These are phyloP conservation scores for Trichocladium antarcticum DNA, from an alignment of 495 filamentous ascomycete species.

Conservation along the genomic window DNA sequence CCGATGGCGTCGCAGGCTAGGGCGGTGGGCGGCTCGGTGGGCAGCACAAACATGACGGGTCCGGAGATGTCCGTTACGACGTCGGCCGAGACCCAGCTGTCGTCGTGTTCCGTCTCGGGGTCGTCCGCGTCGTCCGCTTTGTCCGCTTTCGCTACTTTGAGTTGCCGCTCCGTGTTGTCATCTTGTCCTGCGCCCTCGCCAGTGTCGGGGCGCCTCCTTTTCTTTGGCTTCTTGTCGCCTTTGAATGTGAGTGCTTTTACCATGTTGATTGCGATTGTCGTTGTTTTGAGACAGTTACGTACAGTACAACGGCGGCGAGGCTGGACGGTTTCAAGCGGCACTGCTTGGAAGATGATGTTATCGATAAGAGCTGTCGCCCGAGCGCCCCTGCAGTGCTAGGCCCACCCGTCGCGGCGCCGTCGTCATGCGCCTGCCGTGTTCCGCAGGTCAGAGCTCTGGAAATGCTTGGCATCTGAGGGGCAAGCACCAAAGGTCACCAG, in stretches of 20 bases:
- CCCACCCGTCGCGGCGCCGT: no score
- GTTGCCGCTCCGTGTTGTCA: constrained; percentile 23
- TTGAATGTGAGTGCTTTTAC: constrained; percentile 87
- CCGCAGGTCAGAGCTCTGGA: constrained; percentile 4
- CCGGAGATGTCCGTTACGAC: constrained; percentile 62
- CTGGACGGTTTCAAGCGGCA: no score
- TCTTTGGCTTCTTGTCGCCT: constrained; percentile 91
- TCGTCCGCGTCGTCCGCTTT: constrained; percentile 29
- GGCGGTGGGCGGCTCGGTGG: constrained; percentile 54
- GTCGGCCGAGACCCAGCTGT: constrained; percentile 87
- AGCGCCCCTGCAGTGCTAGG: neutral
- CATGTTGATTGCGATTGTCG: constrained; percentile 28
- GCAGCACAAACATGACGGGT: constrained; percentile 69
- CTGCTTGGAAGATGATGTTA: no score
- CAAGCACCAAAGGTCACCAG: neutral
- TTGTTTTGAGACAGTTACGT: no score
- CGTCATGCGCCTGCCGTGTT: constrained; percentile 4
- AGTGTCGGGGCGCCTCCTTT: constrained; percentile 58
- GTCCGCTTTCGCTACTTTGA: constrained; percentile 20
- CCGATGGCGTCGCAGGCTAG: constrained; percentile 78
- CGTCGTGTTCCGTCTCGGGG: constrained; percentile 56
- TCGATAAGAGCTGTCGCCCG: constrained; percentile 12
- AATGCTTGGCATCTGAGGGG: constrained; percentile 12
- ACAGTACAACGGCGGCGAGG: no score
- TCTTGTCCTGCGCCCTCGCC: constrained; percentile 31